Evolutionary conservation across 1,284 basidiomycete genomes (phyloP).

Genomic region (Amylostereum chailletii): DNA sequence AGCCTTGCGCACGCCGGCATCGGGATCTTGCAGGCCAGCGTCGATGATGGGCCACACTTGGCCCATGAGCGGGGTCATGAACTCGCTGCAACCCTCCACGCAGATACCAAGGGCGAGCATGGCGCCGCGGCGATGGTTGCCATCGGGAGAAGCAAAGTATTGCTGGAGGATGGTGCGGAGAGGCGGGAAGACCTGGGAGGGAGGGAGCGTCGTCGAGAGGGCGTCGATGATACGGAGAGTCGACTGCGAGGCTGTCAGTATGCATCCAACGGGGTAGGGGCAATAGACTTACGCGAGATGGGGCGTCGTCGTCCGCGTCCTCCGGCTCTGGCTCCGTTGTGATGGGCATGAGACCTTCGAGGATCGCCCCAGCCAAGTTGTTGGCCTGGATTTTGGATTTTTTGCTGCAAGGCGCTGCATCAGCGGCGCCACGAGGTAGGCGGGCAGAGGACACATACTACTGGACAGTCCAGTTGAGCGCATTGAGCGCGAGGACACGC

Average conservation of each 20-base stretch:
- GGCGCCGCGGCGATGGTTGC: slow-evolving; percentile 80
- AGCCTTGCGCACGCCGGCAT: slow-evolving; percentile 87
- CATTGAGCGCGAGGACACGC: slow-evolving; percentile 89
- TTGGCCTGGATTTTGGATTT: slow-evolving; percentile 92
- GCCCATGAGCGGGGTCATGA: slow-evolving; percentile 88
- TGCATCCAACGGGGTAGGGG: slow-evolving; percentile 3
- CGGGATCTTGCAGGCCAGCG: slow-evolving; percentile 77
- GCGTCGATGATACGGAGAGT: slow-evolving; percentile 94
- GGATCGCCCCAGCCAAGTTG: slow-evolving; percentile 79
- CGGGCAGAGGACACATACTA: slow-evolving; percentile 43
- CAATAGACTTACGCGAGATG: slow-evolving; percentile 65
- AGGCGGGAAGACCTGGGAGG: slow-evolving; percentile 93
- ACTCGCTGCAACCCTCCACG: slow-evolving; percentile 98
- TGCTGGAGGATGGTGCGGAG: slow-evolving; percentile 76
- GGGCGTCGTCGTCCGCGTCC: slow-evolving; percentile 87
- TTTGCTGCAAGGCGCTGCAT: slow-evolving; percentile 53
- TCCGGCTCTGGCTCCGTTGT: slow-evolving; percentile 85
- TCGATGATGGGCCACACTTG: slow-evolving; percentile 96
- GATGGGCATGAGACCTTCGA: slow-evolving; percentile 91
- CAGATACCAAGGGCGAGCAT: slow-evolving; percentile 95
- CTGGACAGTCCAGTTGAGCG: slow-evolving; percentile 92
- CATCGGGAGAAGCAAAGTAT: slow-evolving; percentile 79
- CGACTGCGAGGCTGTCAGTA: slow-evolving; percentile 37
- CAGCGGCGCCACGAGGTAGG: neutral
- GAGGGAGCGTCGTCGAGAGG: slow-evolving; percentile 90